Conservation (phyloP, 495 filamentous ascomycete species). For the Diplogelasinospora grovesii region DNA sequence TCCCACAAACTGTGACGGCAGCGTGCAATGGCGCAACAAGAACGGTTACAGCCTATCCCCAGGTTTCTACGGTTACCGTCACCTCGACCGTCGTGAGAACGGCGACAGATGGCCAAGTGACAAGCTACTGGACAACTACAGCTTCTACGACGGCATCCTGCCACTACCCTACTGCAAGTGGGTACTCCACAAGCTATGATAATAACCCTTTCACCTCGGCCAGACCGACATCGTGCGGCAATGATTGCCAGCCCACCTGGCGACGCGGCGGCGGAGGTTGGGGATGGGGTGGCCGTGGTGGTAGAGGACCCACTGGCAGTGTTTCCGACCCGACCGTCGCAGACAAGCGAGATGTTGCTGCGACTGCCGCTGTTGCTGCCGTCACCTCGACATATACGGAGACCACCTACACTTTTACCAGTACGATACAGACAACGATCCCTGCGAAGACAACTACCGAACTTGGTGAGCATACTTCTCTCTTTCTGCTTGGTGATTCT, state of each 20-base stretch:
- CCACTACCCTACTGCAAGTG: slow-evolving; percentile 23
- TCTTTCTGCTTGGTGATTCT: too few relatives aligned
- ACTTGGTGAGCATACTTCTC: slow-evolving; percentile 20
- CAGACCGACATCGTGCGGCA: neutral
- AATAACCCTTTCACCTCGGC: neutral
- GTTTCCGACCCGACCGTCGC: slow-evolving; percentile 6
- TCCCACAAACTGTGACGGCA: slow-evolving; percentile 28
- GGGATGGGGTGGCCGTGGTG: too few relatives aligned
- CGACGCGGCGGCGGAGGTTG: too few relatives aligned
- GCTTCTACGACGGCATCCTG: slow-evolving; percentile 28
- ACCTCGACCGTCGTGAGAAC: slow-evolving; percentile 30
- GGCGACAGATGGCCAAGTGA: slow-evolving; percentile 29
- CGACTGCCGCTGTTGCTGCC: slow-evolving; percentile 16
- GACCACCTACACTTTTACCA: slow-evolving; percentile 37
- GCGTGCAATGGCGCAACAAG: slow-evolving; percentile 30
- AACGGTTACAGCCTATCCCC: slow-evolving; percentile 32
- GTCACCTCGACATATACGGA: slow-evolving; percentile 36
- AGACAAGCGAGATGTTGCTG: slow-evolving; percentile 18
- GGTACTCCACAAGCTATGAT: neutral
- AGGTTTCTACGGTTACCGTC: slow-evolving; percentile 23
- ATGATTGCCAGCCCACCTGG: neutral
- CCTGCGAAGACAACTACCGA: slow-evolving; percentile 32
- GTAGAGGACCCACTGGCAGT: too few relatives aligned
- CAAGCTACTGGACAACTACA: slow-evolving; percentile 30
- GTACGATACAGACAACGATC: slow-evolving; percentile 27